Evolutionary conservation across 2,329 filamentous ascomycete species (phyloP).

Genomic region (Geosmithia flava): DNA sequence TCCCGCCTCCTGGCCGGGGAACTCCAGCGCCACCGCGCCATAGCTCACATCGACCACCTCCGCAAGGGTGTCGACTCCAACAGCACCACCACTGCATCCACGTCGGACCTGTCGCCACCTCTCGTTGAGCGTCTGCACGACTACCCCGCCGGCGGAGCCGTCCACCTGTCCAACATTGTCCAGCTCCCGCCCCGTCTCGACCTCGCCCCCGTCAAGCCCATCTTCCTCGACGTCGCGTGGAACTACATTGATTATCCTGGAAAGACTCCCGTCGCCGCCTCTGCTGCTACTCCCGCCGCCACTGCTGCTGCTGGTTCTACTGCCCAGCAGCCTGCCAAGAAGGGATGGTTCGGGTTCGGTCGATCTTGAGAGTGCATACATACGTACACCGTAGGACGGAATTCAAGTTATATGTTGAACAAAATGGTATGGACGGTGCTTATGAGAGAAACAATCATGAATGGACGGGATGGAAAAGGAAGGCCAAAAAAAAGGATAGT

Average conservation of each 20-base stretch:
- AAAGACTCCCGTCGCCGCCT: conserved; percentile 14
- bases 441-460: too few relatives aligned
- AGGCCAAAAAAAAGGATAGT: too few relatives aligned
- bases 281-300: conserved; percentile 13
- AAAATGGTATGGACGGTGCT: too few relatives aligned
- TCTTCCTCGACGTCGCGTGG: conserved; percentile 95
- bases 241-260: conserved; percentile 93
- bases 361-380: conserved; percentile 17
- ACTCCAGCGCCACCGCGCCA: conserved; percentile 68
- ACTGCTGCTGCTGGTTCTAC: conserved; percentile 14
- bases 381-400: not conserved
- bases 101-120: conserved; percentile 23
- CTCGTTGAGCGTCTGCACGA: conserved; percentile 64
- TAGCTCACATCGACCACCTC: conserved; percentile 70
- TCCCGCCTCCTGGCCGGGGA: conserved; percentile 53
- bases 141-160: conserved; percentile 52
- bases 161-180: conserved; percentile 72
- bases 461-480: too few relatives aligned
- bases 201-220: conserved; percentile 79
- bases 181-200: conserved; percentile 76
- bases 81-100: conserved; percentile 6
- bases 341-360: conserved; percentile 68
- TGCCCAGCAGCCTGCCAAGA: conserved; percentile 34
- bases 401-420: too few relatives aligned
- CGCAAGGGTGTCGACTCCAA: conserved; percentile 35